Base-by-base conservation (phyloP, 768 basidiomycete genomes). In the Boletus insuetus region DNA sequence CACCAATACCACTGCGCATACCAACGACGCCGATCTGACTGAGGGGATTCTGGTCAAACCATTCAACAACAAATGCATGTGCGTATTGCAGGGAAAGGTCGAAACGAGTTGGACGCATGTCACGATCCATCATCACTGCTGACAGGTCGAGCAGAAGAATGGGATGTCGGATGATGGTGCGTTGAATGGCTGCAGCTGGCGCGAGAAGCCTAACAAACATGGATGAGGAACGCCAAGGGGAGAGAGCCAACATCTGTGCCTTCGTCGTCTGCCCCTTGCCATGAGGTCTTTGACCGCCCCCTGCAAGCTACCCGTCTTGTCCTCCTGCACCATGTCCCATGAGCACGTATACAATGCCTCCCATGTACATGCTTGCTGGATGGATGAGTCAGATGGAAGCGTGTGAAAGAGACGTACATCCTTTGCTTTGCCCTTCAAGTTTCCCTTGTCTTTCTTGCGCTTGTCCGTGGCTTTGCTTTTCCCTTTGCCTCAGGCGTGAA, bases 1-100 rank as follows among this genome's bases (percentile, higher is more conserved):
- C 97, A 0, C 94, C 94, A 24, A 98, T 71, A 0, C 97, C 93
- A 34, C 90, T 84, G 22, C 94, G 79, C 83, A 98, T 93, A 6
- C 91, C 93, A 17, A 98, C 92, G 31, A 98, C 76, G 3, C 94
- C 96, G 59, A 99, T 91, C 73, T 98, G 97, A 20, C 96, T 94
- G 13, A 99, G 79, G 1, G 97, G 97, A 66, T 99, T 99, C 75
- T 98, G 97, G 73, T 98, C 97, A 71, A 98, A 99, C 95, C 96
- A 99, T 69, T 98, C 97, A 8, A 82, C 76, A 29, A 98, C 81
- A 61, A 98, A 99, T 63, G 91, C 91, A 53, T 94, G 82, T 13
- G 94, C 83, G 68, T 95, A 96, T 65, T 94, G 87, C 41, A 98
- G 74, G 64, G 86, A 88, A 32, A 99, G 72, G 66, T 96, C 95